phyloP scores from a whole-genome alignment of 139 green algal species.

The Desmodesmus armatus region DNA sequence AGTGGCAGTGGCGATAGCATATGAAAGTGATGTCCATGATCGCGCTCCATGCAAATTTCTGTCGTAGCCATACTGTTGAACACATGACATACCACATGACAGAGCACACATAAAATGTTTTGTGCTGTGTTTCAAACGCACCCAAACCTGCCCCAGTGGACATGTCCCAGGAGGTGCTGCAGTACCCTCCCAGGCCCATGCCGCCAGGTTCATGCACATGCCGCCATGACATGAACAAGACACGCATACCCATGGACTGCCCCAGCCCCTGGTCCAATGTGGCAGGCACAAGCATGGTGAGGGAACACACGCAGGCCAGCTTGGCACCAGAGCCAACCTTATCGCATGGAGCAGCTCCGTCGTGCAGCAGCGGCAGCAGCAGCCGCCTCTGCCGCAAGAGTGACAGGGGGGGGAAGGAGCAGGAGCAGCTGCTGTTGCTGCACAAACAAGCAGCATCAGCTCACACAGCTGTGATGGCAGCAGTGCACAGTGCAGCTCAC shows the following conservation, averaged over 20 bases:
- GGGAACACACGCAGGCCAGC: background rate
- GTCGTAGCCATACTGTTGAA: background rate
- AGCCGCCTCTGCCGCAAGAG: background rate
- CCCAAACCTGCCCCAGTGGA: background rate
- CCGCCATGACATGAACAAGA: slow-evolving; percentile 2
- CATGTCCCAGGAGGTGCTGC: slow-evolving; percentile 25
- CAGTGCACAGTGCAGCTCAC: background rate
- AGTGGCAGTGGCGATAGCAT: background rate
- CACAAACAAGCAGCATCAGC: background rate
- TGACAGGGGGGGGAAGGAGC: background rate
- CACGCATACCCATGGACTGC: slow-evolving; percentile 18
- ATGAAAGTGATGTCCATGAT: background rate
- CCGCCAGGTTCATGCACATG: slow-evolving; percentile 36
- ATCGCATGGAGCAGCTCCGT: background rate
- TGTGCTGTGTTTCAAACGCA: background rate
- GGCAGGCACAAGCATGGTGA: slow-evolving; percentile 29
- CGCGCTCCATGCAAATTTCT: background rate
- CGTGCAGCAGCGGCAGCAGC: background rate
- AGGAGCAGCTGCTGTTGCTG: background rate
- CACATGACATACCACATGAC: background rate
- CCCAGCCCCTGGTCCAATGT: slow-evolving; percentile 38
- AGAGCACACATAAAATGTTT: background rate
- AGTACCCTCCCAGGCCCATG: slow-evolving; percentile 35
- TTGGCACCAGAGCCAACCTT: background rate
- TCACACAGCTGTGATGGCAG: background rate